Conservation (phyloP, 305 asterid genomes). For the Fraxinus albicans region DNA sequence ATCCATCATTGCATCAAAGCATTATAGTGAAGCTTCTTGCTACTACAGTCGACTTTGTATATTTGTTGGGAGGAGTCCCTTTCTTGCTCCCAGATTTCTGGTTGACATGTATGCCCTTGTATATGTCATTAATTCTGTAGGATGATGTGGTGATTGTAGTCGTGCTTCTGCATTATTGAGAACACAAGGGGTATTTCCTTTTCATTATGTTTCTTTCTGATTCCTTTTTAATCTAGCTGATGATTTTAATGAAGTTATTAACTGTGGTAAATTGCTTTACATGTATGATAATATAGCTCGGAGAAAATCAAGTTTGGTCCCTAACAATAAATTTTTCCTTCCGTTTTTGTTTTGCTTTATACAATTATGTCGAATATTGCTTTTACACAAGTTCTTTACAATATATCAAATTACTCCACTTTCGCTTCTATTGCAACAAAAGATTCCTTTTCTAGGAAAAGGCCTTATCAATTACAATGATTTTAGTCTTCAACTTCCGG, state of each 20-base stretch:
- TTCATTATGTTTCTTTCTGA: background rate
- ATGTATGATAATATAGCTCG: background rate
- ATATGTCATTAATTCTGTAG: background rate
- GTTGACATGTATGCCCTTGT: background rate
- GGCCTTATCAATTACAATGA: background rate
- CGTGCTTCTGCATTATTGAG: background rate
- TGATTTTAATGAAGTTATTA: background rate
- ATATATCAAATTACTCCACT: background rate
- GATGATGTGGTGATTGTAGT: background rate
- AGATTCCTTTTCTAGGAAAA: background rate
- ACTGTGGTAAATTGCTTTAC: background rate
- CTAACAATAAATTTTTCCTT: background rate
- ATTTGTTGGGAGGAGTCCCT: background rate
- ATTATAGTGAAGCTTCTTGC: background rate
- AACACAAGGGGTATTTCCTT: background rate
- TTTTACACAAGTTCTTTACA: background rate
- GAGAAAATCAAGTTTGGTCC: background rate
- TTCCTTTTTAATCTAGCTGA: background rate
- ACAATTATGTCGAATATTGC: background rate
- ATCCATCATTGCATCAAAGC: background rate
- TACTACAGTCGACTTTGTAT: background rate
- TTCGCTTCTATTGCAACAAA: background rate
- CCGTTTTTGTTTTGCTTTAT: background rate
- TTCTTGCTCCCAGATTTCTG: background rate
- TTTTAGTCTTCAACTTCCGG: background rate